Percentiles rank a stretch among this genome's conserved stretches.
Evolutionary conservation across 108 stramenopile species (phyloP).

Genomic region (Parietichytrium sp.): DNA sequence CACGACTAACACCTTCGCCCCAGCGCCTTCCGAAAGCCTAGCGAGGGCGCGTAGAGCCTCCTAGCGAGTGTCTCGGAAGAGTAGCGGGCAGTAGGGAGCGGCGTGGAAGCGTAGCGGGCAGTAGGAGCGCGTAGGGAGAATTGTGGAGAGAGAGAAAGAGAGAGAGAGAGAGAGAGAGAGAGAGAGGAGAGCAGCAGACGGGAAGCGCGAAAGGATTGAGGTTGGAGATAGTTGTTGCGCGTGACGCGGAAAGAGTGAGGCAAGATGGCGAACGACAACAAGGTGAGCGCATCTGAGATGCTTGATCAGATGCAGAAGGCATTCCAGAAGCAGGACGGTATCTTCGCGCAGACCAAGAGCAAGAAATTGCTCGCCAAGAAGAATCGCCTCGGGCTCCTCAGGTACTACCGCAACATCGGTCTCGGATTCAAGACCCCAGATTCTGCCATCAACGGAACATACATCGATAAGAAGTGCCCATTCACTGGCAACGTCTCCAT

Average conservation of each 20-base stretch:
- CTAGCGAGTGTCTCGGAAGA: no score
- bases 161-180: no score
- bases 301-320: slow-evolving; percentile 87
- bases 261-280: slow-evolving; percentile 38
- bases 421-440: slow-evolving; percentile 99
- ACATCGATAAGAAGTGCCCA: slow-evolving; percentile 99
- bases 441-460: slow-evolving; percentile 82
- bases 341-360: slow-evolving; percentile 81
- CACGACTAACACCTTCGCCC: no score
- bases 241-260: neutral
- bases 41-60: no score
- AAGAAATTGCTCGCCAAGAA: slow-evolving; percentile 77
- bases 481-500: slow-evolving; percentile 98
- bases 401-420: slow-evolving; percentile 90
- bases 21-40: no score
- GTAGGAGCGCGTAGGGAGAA: no score
- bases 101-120: no score
- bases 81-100: no score
- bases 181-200: no score
- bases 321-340: slow-evolving; percentile 98
- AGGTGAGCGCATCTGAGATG: no score
- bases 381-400: slow-evolving; percentile 68
- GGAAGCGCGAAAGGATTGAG: no score
- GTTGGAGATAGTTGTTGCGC: neutral
- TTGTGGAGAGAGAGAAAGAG: no score